Conservation (phyloP, 108 stramenopile species). For the Bacterosira constricta region DNA sequence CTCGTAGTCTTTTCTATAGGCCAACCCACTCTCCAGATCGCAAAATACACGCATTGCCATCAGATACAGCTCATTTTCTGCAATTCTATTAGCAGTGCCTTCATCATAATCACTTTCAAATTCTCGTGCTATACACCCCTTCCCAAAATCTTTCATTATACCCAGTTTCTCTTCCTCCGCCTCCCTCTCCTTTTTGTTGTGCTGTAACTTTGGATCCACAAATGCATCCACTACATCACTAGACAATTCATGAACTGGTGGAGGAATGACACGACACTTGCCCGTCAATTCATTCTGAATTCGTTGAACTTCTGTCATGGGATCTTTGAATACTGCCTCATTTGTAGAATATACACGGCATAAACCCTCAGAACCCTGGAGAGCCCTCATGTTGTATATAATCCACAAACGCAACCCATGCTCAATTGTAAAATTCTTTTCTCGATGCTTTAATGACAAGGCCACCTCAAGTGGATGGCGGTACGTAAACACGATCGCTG, state of each 20-base stretch:
- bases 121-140: conserved; percentile 60
- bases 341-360: conserved; percentile 82
- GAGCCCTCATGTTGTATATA: conserved; percentile 84
- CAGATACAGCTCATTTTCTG: conserved; percentile 60
- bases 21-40: conserved; percentile 73
- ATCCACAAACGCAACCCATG: conserved; percentile 87
- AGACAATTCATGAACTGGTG: conserved; percentile 52
- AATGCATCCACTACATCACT: conserved; percentile 77
- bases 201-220: conserved; percentile 81
- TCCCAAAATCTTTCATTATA: conserved; percentile 52
- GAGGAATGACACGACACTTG: conserved; percentile 71
- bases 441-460: conserved; percentile 81
- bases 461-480: conserved; percentile 94
- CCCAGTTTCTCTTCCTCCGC: conserved; percentile 4
- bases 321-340: conserved; percentile 73
- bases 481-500: conserved; percentile 90
- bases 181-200: conserved; percentile 60
- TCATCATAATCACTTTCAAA: conserved; percentile 55
- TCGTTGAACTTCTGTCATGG: conserved; percentile 72
- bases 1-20: conserved; percentile 65
- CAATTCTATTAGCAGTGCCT: conserved; percentile 27
- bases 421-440: conserved; percentile 56
- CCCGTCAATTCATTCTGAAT: conserved; percentile 74
- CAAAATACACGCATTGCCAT: conserved; percentile 83
- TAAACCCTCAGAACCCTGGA: conserved; percentile 73